Base-by-base conservation (phyloP, 305 asterid genomes). In the Fraxinus xanthoxyloides region DNA sequence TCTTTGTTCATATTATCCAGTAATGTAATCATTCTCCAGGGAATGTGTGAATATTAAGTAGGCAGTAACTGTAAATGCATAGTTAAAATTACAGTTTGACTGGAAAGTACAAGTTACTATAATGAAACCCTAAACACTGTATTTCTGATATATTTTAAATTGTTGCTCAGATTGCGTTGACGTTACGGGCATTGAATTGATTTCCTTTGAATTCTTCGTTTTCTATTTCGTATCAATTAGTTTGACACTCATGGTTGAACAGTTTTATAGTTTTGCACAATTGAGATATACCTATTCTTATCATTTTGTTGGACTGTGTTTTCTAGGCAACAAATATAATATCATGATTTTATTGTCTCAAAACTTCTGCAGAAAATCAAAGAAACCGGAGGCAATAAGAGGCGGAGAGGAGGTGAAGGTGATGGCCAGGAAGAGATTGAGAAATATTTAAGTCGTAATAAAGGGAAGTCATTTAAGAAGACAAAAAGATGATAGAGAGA, bases 321-420 rank as follows among this genome's bases (percentile, higher is more conserved):
- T 51, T 51, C 3, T 51, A 17, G 23, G 23, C 61, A 51, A 17
- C n/a, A 54, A n/a, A 54, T 54, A 54, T 54, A 54, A 54, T n/a
- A 54, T 54, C 24, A 5, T n/a, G 63, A 54, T 54, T 54, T 54
- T 54, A 54, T 54, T 54, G 17, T 51, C 61, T 43, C 15, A 77
- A 6, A 69, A 5, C 35, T 79, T 17, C 48, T 81, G 83, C 91
- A 95, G 97, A 92, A 89, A 94, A 82, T 90, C 0, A 95, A 90
- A 84, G 98, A 94, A 84, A 76, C 40, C 0, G 92, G 92, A 9
- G 90, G 90, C 23, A 86, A 82, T 77, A 91, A 87, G 91, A 91
- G 81, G 88, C 88, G 24, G 6, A 54, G n/a, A 54, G 24, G 63
- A 0, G 24, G 63, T n/a, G 63, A 54, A 54, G 63, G 63, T 54